A percentile compares a stretch with the other conserved stretches of the same genome.
phyloP scores from a whole-genome alignment of 1,284 basidiomycete species.

The Meripilus lineatus region DNA sequence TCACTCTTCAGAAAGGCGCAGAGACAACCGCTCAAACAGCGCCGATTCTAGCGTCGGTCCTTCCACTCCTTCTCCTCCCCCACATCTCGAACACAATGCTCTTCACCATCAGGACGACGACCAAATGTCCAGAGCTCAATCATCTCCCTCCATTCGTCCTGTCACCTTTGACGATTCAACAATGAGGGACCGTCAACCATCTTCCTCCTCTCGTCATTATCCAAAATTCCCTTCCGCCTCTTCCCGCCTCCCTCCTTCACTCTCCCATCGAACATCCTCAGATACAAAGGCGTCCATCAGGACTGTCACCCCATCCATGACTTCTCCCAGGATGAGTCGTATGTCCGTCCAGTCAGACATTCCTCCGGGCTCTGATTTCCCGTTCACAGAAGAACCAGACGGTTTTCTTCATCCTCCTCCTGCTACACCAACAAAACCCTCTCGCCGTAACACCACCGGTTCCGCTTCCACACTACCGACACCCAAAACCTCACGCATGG shows the following conservation, averaged over 20 bases:
- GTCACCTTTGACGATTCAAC: conserved; percentile 32
- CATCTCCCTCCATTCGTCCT: conserved; percentile 12
- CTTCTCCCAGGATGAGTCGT: conserved; percentile 12
- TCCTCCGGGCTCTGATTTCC: conserved; percentile 13
- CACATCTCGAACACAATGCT: conserved; percentile 45
- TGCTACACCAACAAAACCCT: conserved; percentile 35
- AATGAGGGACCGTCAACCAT: conserved; percentile 25
- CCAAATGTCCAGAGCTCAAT: conserved; percentile 15
- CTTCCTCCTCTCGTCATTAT: conserved; percentile 24
- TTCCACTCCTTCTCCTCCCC: conserved; percentile 63
- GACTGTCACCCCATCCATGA: conserved; percentile 19
- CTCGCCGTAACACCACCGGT: conserved; percentile 53
- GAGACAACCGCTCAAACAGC: conserved; percentile 14
- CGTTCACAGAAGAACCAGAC: conserved; percentile 30
- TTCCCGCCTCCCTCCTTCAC: conserved; percentile 12
- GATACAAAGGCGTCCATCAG: conserved; percentile 42
- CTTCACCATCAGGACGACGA: conserved; percentile 19
- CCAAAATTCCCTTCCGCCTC: conserved; percentile 8
- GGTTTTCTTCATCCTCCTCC: conserved; percentile 47
- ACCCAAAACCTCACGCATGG: conserved; percentile 18
- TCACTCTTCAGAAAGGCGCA: conserved; percentile 16
- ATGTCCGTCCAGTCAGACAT: conserved; percentile 15
- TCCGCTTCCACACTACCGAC: conserved; percentile 20
- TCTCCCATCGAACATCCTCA: conserved; percentile 38
- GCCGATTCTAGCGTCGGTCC: conserved; percentile 39